Base-by-base conservation (phyloP, 306 rosid genomes). In the Elaeagnus macrophylla region DNA sequence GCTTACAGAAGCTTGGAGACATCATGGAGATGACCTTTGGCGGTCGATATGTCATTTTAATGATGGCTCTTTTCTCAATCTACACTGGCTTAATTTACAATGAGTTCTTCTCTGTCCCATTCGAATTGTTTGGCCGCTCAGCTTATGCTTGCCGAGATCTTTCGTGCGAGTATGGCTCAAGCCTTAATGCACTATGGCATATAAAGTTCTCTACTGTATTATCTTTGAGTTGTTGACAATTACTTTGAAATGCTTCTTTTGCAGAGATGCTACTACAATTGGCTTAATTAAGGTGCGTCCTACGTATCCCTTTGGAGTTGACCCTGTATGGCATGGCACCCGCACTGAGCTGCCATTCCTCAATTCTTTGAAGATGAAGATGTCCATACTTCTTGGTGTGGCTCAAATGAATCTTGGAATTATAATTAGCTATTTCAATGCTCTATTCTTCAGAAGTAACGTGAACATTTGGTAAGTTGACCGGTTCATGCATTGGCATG, bases 321-420 rank as follows among this genome's bases (percentile, higher is more conserved):
- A 93, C 69, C 99, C 99, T 65, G 95, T 73, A 44, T 91, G 99
- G 96, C 96, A 91, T 63, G 99, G 99, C 15, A 5, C 79, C 56
- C 86, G 99, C 55, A 87, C 85, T 68, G 99, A 91, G 82, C 81
- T 91, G 45, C 99, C 99, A 57, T 91, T 91, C 70, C 83, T 91
- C 4, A 91, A 91, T 84, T 91, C 99, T 10, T 66, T 91, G 89
- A 91, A 91, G 72, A 91, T 91, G 99, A 91, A 91, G 63, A 78
- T 91, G 99, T 91, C 99, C 52, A 91, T 91, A 79, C 89, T 91
- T 71, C 37, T 91, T 49, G 99, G 99, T 48, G 96, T 91, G 53
- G 85, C 88, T 48, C 99, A 91, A 64, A 91, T 91, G 99, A 87
- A 91, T 77, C 99, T 91, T 51, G 99, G 99, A 72, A 87, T 91